These are phyloP conservation scores for Angomonas ambiguus DNA, from an alignment of 208 protist genomes.

Conservation along the genomic window DNA sequence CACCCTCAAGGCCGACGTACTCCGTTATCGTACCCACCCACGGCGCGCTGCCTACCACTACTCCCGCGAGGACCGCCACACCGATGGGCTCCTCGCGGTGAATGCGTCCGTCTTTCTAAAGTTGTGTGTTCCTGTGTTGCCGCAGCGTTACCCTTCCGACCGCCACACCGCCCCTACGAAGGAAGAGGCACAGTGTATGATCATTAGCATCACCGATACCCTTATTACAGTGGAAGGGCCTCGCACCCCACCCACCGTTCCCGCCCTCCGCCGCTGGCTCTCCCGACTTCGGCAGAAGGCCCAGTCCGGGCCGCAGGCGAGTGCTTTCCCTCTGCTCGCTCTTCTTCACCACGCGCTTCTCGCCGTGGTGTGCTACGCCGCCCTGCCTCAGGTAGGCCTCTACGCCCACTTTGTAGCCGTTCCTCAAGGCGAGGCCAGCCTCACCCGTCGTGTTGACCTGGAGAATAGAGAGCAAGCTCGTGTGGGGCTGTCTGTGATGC, in stretches of 20 bases:
- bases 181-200: conserved; percentile 31
- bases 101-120: conserved; percentile 80
- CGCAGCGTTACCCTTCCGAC: background rate
- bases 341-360: conserved; percentile 30
- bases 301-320: background rate
- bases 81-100: conserved; percentile 42
- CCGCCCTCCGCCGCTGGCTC: conserved; percentile 18
- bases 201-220: conserved; percentile 67
- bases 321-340: conserved; percentile 5
- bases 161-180: background rate
- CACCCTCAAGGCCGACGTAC: conserved; percentile 55
- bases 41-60: conserved; percentile 37
- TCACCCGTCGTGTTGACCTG: background rate
- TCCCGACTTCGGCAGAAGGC: background rate
- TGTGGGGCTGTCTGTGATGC: conserved; percentile 28
- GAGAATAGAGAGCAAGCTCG: conserved; percentile 25
- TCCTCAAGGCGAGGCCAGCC: background rate
- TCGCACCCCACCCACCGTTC: background rate
- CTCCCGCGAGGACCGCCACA: conserved; percentile 29
- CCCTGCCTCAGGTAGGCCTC: conserved; percentile 23
- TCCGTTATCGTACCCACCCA: conserved; percentile 44
- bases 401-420: background rate
- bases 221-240: conserved; percentile 75
- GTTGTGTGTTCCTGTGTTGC: conserved; percentile 36
- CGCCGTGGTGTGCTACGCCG: conserved; percentile 25